Base-by-base conservation (phyloP, 2,329 filamentous ascomycete genomes). In the Penicillium capsulatum region DNA sequence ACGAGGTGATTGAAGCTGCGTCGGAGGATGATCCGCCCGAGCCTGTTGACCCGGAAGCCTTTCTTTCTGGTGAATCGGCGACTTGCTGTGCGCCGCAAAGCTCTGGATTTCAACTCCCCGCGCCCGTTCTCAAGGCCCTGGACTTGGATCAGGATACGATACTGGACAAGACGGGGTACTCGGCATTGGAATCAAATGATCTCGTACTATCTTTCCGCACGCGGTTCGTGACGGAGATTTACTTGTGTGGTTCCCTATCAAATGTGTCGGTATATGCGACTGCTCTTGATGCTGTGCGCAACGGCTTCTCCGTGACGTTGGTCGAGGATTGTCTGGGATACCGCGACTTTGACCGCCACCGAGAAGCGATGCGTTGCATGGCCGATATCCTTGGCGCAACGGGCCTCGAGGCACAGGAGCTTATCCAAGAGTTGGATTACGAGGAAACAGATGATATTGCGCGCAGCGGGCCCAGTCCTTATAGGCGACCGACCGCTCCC, bases 211-310 rank as follows among this genome's bases (percentile, higher is more conserved):
- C 80, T n/a, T 69, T 97, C 31, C 80, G 90, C n/a, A 81, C 81
- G n/a, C 85, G 82, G 48, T 82, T 96, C 51, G 80, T 94, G 42
- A 95, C 89, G 2, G 86, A 96, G 55, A 71, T 98, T 9, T 96
- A 86, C 64, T 78, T 97, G 16, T 94, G 86, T 57, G 92, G 92
- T 15, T 84, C 85, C 31, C 75, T 94, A 34, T 86, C 84, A 30
- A 96, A 97, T 56, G 72, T 94, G 24, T 90, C 89, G 20, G 82
- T 97, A 32, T 89, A 92, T 59, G 91, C 92, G 6, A 96, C 91
- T 1, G 89, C 89, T 3, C 74, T 94, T 47, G 92, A 96, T 58
- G 92, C 91, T 8, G 90, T 87, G 2, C 79, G 84, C 14, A 85
- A 96, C 63, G 92, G 90, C 3, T 81, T 94, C 56, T 74, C 80